Evolutionary conservation across 176 grass and related monocot genomes (phyloP), one percentile per base, ranked within the genome.

Genomic region (Carex pumila): DNA sequence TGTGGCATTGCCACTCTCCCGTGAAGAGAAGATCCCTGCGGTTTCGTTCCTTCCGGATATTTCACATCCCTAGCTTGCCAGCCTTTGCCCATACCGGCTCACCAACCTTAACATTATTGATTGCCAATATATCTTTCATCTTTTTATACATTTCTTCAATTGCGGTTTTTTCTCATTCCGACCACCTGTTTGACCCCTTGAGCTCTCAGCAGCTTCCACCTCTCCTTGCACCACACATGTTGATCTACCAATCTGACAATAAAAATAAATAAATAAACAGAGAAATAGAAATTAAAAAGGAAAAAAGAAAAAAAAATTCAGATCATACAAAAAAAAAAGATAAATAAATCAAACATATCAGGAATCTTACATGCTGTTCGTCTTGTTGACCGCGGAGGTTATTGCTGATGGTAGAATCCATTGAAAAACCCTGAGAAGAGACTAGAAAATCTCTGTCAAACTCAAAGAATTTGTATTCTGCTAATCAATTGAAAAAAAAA

Each of bases 41-140:
- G 39, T 41, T 41, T 41, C 5, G 4, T 36, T 36, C 34, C 34
- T 36, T 36, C 34, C 34, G 3, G 34, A 36, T 36, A 3, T 36
- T 36, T 4, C 34, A 36, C 34, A 36, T 36, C 3, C 34, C 34
- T 36, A 36, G 91, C 90, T 88, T 91, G 61, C 89, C 92, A 0
- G 90, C 86, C 86, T 60, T 94, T 17, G 92, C 92, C 92, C 92
- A 97, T 80, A 97, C 87, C 2, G 94, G 81, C 9, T 94, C 95
- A 7, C 90, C 89, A 0, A 94, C 84, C 81, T 92, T 86, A 19
- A 98, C 94, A 86, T 94, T 90, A 66, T 94, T 87, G 0, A 87
- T 90, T 39, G 66, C 81, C 63, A 81, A 91, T 18, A 88, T 70
- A 84, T 84, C 92, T 1, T 90, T 88, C 13, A 71, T 92, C 79